phyloP scores from a whole-genome alignment of 129 eudicot species.

The Erigeron canadensis region DNA sequence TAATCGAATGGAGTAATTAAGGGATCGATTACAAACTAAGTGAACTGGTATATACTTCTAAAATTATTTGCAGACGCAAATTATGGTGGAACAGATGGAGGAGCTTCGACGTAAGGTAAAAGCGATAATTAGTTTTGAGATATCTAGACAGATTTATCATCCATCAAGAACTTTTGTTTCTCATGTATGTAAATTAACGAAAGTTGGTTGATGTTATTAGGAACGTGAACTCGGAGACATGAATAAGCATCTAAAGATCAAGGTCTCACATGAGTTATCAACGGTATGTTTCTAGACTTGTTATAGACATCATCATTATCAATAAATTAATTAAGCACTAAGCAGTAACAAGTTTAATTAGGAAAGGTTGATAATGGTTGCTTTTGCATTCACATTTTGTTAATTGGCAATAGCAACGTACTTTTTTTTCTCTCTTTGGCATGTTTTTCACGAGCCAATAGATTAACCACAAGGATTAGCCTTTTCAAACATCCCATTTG shows the following conservation, averaged over 20 bases:
- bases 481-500: too few relatives aligned
- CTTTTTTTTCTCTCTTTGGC: too few relatives aligned
- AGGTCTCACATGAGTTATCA: conserved; percentile 76
- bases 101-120: conserved; percentile 85
- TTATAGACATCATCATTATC: too few relatives aligned
- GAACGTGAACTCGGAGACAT: conserved; percentile 93
- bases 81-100: conserved; percentile 85
- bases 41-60: background rate
- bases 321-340: too few relatives aligned
- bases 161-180: background rate
- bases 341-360: too few relatives aligned
- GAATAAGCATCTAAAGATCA: conserved; percentile 86
- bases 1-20: background rate
- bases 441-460: too few relatives aligned
- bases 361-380: too few relatives aligned
- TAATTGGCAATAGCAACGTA: too few relatives aligned
- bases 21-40: background rate
- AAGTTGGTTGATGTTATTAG: conserved; percentile 44
- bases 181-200: background rate
- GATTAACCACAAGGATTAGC: too few relatives aligned
- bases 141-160: background rate
- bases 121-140: background rate
- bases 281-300: conserved; percentile 43
- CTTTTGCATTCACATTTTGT: background rate
- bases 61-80: conserved; percentile 56